Percentiles rank a stretch among this genome's conserved stretches.
phyloP scores from a whole-genome alignment of 2,329 filamentous ascomycete species.

The Colletotrichum liriopes region DNA sequence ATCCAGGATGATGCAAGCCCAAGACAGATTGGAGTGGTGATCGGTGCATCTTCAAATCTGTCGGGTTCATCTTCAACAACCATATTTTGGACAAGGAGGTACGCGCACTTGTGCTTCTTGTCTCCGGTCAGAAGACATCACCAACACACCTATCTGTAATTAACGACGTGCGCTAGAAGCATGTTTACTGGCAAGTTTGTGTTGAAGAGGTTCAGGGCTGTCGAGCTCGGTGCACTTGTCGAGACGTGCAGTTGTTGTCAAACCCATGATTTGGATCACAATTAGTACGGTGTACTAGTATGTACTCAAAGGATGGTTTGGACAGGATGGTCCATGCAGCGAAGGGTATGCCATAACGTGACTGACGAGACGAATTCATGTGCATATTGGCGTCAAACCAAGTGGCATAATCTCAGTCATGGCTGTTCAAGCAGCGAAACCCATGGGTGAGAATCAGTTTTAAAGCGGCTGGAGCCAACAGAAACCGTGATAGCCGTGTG shows the following conservation, averaged over 20 bases:
- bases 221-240: conserved; percentile 6
- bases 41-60: not conserved
- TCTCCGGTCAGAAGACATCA: not conserved
- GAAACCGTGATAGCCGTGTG: not conserved
- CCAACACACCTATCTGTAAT: not conserved
- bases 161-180: not conserved
- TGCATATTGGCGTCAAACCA: not conserved
- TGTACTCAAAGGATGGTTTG: not conserved
- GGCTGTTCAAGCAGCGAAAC: not conserved
- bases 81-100: no score
- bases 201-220: not conserved
- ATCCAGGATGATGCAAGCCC: not conserved
- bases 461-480: not conserved
- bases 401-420: conserved; percentile 17
- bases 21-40: not conserved
- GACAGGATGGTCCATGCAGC: conserved; percentile 12
- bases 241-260: conserved; percentile 18
- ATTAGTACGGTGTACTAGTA: not conserved
- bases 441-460: not conserved
- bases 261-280: not conserved
- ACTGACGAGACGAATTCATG: not conserved
- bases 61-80: not conserved
- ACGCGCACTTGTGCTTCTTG: not conserved
- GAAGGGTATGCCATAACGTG: not conserved
- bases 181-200: not conserved